Evolutionary conservation across 495 filamentous ascomycete species (phyloP), one percentile per base, ranked within the genome.

Genomic region (Viridothelium virens): DNA sequence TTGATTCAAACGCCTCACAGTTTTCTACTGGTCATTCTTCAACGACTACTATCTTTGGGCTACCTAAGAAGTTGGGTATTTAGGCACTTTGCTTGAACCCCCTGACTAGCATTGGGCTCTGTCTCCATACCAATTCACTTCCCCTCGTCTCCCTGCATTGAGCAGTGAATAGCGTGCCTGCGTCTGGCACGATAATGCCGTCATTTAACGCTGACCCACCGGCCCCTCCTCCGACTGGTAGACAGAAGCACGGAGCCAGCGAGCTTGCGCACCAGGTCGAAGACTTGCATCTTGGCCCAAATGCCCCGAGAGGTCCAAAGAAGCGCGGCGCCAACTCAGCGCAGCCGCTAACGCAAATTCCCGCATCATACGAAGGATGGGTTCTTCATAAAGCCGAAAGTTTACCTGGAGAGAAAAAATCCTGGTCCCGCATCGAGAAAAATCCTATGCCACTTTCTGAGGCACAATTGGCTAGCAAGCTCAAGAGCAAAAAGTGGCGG

Each of bases 1-100:
- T 36, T 31, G 25, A 34, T 59, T 59, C 7, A 33, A 11, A 7
- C 18, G 53, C 53, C 53, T 36, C 53, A 59, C 53, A 34, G 18
- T 34, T 59, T 59, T 59, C 48, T 59, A 7, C 25, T 59, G 53
- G 53, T 59, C 53, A 59, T 34, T 59, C 18, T 59, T 10, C 53
- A 36, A 59, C 7, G 53, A 59, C 2, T 14, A 59, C 48, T 14
- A 5, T 36, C 31, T 7, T 18, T 31, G 7, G 31, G 3, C 53
- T 31, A 59, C 25, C 36, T 31, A 59, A 59, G 31, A 9, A 4
- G 53, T 36, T 59, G 18, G 4, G 53, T 9, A 34, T 31, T 6
- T 31, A 59, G 25, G 53, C 5, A 18, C 31, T 59, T 18, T 31
- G 36, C 53, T 36, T 1, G 31, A 36, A 18, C 2, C 5, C 53